Base-by-base conservation (phyloP, 1,139 yeast species). In the Diutina neorugosa region DNA sequence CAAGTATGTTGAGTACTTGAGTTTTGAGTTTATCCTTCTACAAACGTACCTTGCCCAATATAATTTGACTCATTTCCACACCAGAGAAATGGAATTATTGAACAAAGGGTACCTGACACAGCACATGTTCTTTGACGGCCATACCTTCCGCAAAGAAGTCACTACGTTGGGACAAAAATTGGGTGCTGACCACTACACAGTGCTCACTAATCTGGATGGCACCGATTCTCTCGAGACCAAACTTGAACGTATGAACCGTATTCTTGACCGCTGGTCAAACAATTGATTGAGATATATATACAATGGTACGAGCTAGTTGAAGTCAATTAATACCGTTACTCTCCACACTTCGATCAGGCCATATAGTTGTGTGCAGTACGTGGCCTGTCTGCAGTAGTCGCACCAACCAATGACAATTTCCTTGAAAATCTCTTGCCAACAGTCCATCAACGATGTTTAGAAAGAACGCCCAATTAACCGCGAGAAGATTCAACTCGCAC, bases 401-500 rank as follows among this genome's bases (percentile, higher is more conserved):
- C 31, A 23, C 31, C 40, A 46, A 27, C 50, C 50, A 46, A 46
- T 46, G 50, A 46, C 14, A 31, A 31, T 9, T 14, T n/a, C 21
- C 23, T 27, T 34, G 27, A 46, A 46, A 46, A n/a, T 46, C 50
- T 46, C 20, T 34, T 16, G 14, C 21, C 31, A 23, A 21, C 37
- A n/a, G 31, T 14, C n/a, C 42, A 12, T 34, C 27, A 21, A 58
- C 41, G 54, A 72, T 73, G 77, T 71, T 71, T 59, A 73, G 64
- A 62, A 65, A 66, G 60, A 62, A 64, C 54, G 64, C 65, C 55
- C 74, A 71, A 63, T 72, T 76, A 60, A 65, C 69, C 54, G 70
- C 70, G 65, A 69, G 65, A 59, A 73, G 79, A 68, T 69, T 68
- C 68, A 69, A 69, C 65, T 65, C 71, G 53, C 74, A 70, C 62